A percentile compares a stretch with the other conserved stretches of the same genome.
phyloP scores from a whole-genome alignment of 208 protist species.

The Leishmania mexicana region DNA sequence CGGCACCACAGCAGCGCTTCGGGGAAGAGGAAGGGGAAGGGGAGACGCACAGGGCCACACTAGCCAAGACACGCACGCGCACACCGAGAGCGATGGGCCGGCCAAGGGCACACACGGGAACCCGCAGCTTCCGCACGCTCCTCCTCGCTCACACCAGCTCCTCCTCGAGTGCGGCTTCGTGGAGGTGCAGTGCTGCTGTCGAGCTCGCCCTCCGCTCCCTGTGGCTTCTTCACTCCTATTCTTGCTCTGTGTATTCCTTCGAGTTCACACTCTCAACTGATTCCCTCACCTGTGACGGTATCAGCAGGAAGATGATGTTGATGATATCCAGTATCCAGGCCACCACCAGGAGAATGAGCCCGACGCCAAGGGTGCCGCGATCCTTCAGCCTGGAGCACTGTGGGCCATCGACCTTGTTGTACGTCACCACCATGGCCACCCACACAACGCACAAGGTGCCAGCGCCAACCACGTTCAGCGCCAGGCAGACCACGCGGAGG shows the following conservation, averaged over 20 bases:
- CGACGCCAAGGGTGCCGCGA: slow-evolving; percentile 28
- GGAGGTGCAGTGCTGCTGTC: too few species aligned
- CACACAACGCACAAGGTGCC: slow-evolving; percentile 32
- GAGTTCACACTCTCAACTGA: neutral
- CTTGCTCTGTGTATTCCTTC: neutral
- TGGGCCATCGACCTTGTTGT: slow-evolving; percentile 4
- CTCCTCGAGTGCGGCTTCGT: too few species aligned
- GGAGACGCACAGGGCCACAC: too few species aligned
- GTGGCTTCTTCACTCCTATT: neutral
- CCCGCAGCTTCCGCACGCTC: too few species aligned
- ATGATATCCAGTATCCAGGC: slow-evolving; percentile 43
- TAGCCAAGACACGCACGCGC: too few species aligned
- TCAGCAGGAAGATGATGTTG: slow-evolving; percentile 38
- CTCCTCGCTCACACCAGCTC: too few species aligned
- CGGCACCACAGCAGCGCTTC: too few species aligned
- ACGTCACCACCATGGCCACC: slow-evolving; percentile 36
- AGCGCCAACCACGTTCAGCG: slow-evolving; percentile 36
- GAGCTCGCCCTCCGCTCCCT: neutral
- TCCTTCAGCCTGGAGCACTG: neutral
- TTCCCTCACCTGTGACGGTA: slow-evolving; percentile 1
- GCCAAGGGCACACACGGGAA: too few species aligned
- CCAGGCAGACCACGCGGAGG: slow-evolving; percentile 31
- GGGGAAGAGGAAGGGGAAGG: too few species aligned
- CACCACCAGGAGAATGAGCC: slow-evolving; percentile 35
- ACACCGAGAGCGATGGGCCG: too few species aligned